phyloP scores from a whole-genome alignment of 2,329 filamentous ascomycete genomes.

The Tolypocladium tundrense region DNA sequence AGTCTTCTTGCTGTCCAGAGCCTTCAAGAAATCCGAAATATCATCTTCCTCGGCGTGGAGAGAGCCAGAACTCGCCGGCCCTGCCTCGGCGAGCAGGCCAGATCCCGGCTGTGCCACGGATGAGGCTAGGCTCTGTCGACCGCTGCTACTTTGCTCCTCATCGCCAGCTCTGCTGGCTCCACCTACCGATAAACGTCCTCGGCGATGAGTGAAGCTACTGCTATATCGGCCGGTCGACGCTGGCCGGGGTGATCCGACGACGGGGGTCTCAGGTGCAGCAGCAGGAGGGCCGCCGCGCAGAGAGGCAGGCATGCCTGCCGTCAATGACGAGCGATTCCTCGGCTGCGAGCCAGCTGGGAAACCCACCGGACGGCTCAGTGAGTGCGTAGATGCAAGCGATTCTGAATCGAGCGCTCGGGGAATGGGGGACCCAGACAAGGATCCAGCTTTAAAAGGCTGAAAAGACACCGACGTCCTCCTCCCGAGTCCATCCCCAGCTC shows the following conservation, averaged over 20 bases:
- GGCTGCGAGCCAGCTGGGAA: slow-evolving; percentile 35
- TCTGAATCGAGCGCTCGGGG: slow-evolving; percentile 38
- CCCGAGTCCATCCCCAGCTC: slow-evolving; percentile 42
- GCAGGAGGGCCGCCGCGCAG: slow-evolving; percentile 55
- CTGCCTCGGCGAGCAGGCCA: slow-evolving; percentile 63
- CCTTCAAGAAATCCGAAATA: slow-evolving; percentile 85
- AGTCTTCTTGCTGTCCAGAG: slow-evolving; percentile 82
- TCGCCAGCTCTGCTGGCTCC: slow-evolving; percentile 57
- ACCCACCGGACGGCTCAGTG: slow-evolving; percentile 35
- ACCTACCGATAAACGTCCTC: slow-evolving; percentile 66
- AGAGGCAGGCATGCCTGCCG: slow-evolving; percentile 65
- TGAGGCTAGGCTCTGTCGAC: slow-evolving; percentile 64
- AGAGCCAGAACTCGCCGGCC: slow-evolving; percentile 55
- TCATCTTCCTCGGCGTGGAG: slow-evolving; percentile 76
- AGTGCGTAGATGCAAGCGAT: slow-evolving; percentile 45
- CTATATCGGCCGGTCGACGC: slow-evolving; percentile 74
- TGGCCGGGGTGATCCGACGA: slow-evolving; percentile 69
- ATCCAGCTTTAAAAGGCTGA: slow-evolving; percentile 92
- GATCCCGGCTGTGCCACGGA: slow-evolving; percentile 66
- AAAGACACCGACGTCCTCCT: slow-evolving; percentile 81
- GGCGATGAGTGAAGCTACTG: slow-evolving; percentile 85
- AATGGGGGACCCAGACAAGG: slow-evolving; percentile 79
- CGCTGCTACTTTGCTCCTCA: slow-evolving; percentile 70
- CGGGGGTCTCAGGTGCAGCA: slow-evolving; percentile 53
- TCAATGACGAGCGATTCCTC: slow-evolving; percentile 62